Base-by-base conservation (phyloP, 768 basidiomycete species). In the Trametes cinnabarina region DNA sequence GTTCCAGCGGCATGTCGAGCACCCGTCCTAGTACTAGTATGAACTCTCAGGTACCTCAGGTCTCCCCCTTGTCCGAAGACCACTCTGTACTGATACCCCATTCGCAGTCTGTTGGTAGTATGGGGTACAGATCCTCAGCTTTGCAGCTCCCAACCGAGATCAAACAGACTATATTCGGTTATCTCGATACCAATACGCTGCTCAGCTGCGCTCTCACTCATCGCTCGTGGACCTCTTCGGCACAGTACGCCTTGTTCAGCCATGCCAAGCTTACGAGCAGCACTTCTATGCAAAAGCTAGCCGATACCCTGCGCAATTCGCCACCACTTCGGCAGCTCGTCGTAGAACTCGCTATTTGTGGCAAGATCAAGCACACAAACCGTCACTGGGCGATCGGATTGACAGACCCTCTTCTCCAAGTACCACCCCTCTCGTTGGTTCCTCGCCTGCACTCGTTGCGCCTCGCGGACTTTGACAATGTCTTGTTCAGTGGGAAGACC, bases 141-240 rank as follows among this genome's bases (percentile, higher is more conserved):
- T 25, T 20, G 26, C 11, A 25, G 3, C 37, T 55, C n/a, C 54
- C 54, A 7, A n/a, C 26, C 2, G 54, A 55, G 26, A 55, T 55
- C 35, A n/a, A 55, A 20, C 54, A 55, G 25, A 35, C n/a, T 10
- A 32, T 55, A 17, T 47, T 55, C 46, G 48, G 46, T 46, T 55
- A 55, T 22, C 46, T 55, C 23, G 54, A 55, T 10, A 17, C 26
- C 19, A 9, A 3, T 3, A 3, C 37, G 9, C 54, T 55, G n/a
- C 37, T 10, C 17, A 3, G 35, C 7, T 55, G 37, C 22, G 35
- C 46, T 2, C 46, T 47, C 26, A n/a, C 28, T 19, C 47, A 37
- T 28, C 54, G 54, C 28, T 19, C 17, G 2, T 55, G 54, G 54
- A 25, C 39, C 2, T 10, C 37, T 8, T 41, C 44, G 11, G 54